A percentile compares a stretch with the other conserved stretches of the same genome.
Conservation (phyloP, 768 basidiomycete genomes). For the Hericium rajendrae region DNA sequence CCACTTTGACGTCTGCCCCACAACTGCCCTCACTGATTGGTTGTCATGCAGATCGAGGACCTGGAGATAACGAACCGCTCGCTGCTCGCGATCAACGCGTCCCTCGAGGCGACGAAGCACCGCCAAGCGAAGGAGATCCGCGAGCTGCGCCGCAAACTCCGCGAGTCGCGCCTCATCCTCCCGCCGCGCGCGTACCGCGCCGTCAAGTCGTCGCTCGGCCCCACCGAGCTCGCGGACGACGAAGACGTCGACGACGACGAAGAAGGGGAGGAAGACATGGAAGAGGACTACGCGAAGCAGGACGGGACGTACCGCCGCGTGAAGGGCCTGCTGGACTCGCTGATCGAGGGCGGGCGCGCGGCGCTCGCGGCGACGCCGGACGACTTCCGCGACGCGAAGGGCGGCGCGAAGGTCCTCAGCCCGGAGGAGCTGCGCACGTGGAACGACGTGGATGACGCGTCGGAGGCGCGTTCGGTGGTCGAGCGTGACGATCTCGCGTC, state of each 20-base stretch:
- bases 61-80: slow-evolving; percentile 87
- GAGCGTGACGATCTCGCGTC: slow-evolving; percentile 8
- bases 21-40: not conserved
- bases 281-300: slow-evolving; percentile 18
- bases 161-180: slow-evolving; percentile 72
- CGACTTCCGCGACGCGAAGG: slow-evolving; percentile 37
- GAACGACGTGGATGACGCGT: slow-evolving; percentile 28
- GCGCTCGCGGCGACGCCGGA: slow-evolving; percentile 52
- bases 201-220: slow-evolving; percentile 39
- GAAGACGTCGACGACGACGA: slow-evolving; percentile 30
- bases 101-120: slow-evolving; percentile 72
- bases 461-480: slow-evolving; percentile 5
- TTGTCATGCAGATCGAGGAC: slow-evolving; percentile 71
- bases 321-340: slow-evolving; percentile 48
- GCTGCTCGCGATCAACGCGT: slow-evolving; percentile 73
- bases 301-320: slow-evolving; percentile 59
- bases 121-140: slow-evolving; percentile 79
- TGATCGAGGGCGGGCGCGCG: slow-evolving; percentile 46
- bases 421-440: slow-evolving; percentile 63
- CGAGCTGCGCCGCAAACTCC: slow-evolving; percentile 70
- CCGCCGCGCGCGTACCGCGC: slow-evolving; percentile 56
- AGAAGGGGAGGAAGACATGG: slow-evolving; percentile 26
- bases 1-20: not conserved
- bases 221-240: slow-evolving; percentile 34
- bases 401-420: slow-evolving; percentile 57